A percentile compares a stretch with the other conserved stretches of the same genome.
Evolutionary conservation across 2,329 filamentous ascomycete species (phyloP).

Genomic region (Fusarium incarnatum): DNA sequence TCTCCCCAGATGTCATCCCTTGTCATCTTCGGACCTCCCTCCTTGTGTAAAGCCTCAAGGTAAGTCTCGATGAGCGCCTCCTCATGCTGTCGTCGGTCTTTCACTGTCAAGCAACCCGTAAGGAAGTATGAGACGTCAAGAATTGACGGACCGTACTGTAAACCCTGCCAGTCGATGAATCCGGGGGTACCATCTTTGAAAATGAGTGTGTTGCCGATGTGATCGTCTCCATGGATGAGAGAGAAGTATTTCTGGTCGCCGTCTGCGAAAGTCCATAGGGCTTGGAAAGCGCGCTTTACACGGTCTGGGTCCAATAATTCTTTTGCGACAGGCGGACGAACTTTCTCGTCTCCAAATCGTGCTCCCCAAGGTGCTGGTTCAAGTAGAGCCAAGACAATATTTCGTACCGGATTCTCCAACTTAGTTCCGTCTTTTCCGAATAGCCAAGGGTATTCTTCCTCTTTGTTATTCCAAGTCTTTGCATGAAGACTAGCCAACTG

Average conservation of each 20-base stretch:
- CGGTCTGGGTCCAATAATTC: not conserved
- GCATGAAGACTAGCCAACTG: not conserved
- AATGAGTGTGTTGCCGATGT: constrained; percentile 1
- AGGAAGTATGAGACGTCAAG: constrained; percentile 1
- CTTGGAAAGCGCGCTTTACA: not conserved
- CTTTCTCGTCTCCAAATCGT: not conserved
- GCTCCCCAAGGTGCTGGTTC: not conserved
- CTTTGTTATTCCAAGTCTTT: not conserved
- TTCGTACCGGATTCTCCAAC: constrained; percentile 5
- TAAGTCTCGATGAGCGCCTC: not conserved
- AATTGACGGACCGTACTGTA: constrained; percentile 2
- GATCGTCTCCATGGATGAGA: constrained; percentile 2
- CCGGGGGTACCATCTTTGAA: not conserved
- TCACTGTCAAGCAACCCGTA: not conserved
- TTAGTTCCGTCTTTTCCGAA: not conserved
- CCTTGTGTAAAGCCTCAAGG: not conserved
- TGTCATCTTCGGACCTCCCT: not conserved
- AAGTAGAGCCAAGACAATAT: not conserved
- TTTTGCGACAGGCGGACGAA: not conserved
- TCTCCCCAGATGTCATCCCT: constrained; percentile 1
- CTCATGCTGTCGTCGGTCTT: not conserved
- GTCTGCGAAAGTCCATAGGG: not conserved
- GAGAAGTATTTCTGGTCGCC: not conserved
- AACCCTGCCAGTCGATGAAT: not conserved
- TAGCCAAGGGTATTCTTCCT: not conserved